A percentile compares a stretch with the other conserved stretches of the same genome.
phyloP scores from a whole-genome alignment of 768 basidiomycete species.

The Pleurotus pulmonarius region DNA sequence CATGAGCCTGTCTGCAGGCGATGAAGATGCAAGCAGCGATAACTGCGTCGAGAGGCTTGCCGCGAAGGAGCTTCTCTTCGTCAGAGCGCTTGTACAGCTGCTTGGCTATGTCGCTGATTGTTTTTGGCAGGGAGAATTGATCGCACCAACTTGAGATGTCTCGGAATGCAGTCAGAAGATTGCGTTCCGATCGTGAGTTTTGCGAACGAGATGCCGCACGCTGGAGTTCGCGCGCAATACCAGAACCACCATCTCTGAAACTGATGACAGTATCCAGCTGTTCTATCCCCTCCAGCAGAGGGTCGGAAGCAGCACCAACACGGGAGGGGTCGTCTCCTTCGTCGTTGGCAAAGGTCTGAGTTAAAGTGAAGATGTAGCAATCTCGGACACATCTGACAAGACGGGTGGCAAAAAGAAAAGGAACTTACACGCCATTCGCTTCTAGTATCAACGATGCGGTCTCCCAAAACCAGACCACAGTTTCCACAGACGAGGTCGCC shows the following conservation, averaged over 20 bases:
- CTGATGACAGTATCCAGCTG: conserved; percentile 94
- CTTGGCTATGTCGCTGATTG: conserved; percentile 93
- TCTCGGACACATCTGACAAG: conserved; percentile 14
- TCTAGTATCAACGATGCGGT: conserved; percentile 94
- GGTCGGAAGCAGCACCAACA: conserved; percentile 95
- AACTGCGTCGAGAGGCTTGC: conserved; percentile 88
- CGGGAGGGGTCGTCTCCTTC: conserved; percentile 99
- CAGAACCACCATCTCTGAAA: conserved; percentile 92
- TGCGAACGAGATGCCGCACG: conserved; percentile 85
- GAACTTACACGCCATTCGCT: conserved; percentile 93
- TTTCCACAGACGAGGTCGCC: conserved; percentile 95
- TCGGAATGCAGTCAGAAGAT: conserved; percentile 83
- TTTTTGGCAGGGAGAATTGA: conserved; percentile 89
- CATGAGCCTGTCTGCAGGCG: conserved; percentile 91
- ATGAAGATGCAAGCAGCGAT: conserved; percentile 99
- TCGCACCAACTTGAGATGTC: conserved; percentile 95
- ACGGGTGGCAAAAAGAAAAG: conserved; percentile 7
- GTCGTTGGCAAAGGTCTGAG: conserved; percentile 96
- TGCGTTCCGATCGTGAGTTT: conserved; percentile 76
- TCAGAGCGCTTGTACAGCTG: conserved; percentile 96
- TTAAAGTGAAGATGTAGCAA: conserved; percentile 13
- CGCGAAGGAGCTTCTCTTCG: conserved; percentile 89
- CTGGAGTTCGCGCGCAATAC: conserved; percentile 87
- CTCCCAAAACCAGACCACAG: conserved; percentile 93
- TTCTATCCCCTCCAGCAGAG: conserved; percentile 90